Evolutionary conservation across 1,284 basidiomycete species (phyloP), one percentile per base, ranked within the genome.

Genomic region (Polyporus tsugae): DNA sequence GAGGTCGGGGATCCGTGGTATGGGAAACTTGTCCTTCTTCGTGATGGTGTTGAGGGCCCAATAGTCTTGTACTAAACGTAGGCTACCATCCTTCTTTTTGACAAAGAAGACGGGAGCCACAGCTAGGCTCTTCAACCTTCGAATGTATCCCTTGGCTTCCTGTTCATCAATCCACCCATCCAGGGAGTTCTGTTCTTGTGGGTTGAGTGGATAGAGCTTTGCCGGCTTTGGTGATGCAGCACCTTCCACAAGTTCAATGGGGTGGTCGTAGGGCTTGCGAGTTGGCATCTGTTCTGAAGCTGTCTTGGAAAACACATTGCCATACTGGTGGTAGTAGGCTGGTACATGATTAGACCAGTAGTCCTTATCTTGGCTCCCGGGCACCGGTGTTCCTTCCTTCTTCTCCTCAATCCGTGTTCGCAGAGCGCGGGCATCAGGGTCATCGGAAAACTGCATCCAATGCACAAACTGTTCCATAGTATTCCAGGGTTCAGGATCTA

Each of bases 61-160:
- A 46, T 75, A 84, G 62, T 84, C 81, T 58, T 52, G 49, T 9
- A 52, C 22, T 4, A 52, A 22, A 4, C 49, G 22, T 9, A 52
- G 22, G 9, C 25, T 52, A 22, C 69, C 78, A 65, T 83, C 81
- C 70, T 82, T 82, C 72, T 84, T 84, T 59, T 78, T 77, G 38
- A 82, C 76, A 65, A 83, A 84, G 15, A 84, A 75, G 55, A 82
- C 72, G 0, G 81, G 78, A 0, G 80, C 68, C 0, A 65, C 78
- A 33, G 74, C 71, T 2, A 75, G 73, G 11, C 41, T 29, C 73
- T 67, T 62, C 2, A 60, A 66, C 9, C 19, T 36, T 25, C 49
- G 41, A 3, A 66, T 66, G 6, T 49, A 49, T 10, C 60, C 65
- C 5, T 44, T 62, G 7, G 49, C 60, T 25, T 57, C 25, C 22